These are phyloP conservation scores for Phytophthora agathidicida DNA, from an alignment of 352 stramenopile species.

Conservation along the genomic window DNA sequence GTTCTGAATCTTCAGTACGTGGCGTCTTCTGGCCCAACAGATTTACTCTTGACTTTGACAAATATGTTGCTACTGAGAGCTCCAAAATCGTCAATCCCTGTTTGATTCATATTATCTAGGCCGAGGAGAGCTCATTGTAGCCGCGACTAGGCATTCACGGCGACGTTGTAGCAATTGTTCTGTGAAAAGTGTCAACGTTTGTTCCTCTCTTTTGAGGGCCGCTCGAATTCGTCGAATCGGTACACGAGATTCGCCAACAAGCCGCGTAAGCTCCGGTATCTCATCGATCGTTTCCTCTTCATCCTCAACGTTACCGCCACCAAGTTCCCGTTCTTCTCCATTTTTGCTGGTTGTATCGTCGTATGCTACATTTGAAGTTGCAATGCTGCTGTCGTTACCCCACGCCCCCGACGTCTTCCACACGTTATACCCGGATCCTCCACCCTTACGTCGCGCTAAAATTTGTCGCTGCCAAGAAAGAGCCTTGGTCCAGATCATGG, in stretches of 20 bases:
- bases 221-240: constrained; percentile 46
- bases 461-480: constrained; percentile 31
- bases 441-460: constrained; percentile 20
- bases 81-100: too few relatives aligned
- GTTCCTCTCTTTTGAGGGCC: constrained; percentile 44
- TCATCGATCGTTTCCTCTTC: constrained; percentile 37
- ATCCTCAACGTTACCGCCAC: constrained; percentile 9
- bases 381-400: constrained; percentile 5
- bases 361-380: neutral
- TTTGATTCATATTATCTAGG: too few relatives aligned
- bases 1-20: too few relatives aligned
- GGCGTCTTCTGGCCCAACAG: too few relatives aligned
- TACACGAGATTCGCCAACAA: constrained; percentile 41
- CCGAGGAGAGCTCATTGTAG: constrained; percentile 1
- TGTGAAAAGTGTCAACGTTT: constrained; percentile 48
- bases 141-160: constrained; percentile 48
- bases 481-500: constrained; percentile 16
- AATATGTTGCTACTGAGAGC: too few relatives aligned
- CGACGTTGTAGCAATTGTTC: constrained; percentile 52
- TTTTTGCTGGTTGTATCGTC: neutral
- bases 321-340: neutral
- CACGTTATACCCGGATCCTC: constrained; percentile 12
- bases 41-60: too few relatives aligned
- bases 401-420: constrained; percentile 13
- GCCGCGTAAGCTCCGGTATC: constrained; percentile 11